Base-by-base conservation (phyloP, 768 basidiomycete species). In the Pleurotus tuber-regium region DNA sequence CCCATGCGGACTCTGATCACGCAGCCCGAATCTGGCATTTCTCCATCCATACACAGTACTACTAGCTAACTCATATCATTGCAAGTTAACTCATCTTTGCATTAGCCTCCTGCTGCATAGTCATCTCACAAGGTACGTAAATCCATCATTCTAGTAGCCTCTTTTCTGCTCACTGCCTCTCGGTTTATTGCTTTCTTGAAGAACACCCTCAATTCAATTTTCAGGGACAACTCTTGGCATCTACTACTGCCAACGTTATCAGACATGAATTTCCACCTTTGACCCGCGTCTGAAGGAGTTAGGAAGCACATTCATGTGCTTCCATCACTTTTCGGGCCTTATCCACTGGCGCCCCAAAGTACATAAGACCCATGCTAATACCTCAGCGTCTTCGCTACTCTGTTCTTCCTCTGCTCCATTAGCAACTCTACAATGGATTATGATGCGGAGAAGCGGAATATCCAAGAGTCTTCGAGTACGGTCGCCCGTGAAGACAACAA, bases 361-460 rank as follows among this genome's bases (percentile, higher is more conserved):
- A 44, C 25, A 44, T 25, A 44, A 25, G 19, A 18, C n/a, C 35
- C 35, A n/a, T 38, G 19, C 7, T 38, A 9, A 19, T 14, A 19
- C 35, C 21, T 38, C n/a, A 14, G 19, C 16, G n/a, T 11, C 26
- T n/a, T 26, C n/a, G 43, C 21, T 44, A 31, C 19, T 18, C 25
- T 40, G 31, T 26, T 42, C 50, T 53, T 38, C 38, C 39, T 43
- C 54, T 21, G 30, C 11, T 28, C 43, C 40, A 18, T 52, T 35
- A 41, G 33, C 53, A 29, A 26, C 28, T 19, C 41, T 26, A 64
- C 60, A 59, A 54, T 58, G 58, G 59, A 56, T 44, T 57, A 61
- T 57, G 66, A 70, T 43, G 57, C 48, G 46, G 65, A 66, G 52
- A 59, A 63, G 46, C 44, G 54, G 33, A 57, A 47, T 23, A 58